phyloP scores from a whole-genome alignment of 169 alveolate species.

The Theileria annulata region DNA sequence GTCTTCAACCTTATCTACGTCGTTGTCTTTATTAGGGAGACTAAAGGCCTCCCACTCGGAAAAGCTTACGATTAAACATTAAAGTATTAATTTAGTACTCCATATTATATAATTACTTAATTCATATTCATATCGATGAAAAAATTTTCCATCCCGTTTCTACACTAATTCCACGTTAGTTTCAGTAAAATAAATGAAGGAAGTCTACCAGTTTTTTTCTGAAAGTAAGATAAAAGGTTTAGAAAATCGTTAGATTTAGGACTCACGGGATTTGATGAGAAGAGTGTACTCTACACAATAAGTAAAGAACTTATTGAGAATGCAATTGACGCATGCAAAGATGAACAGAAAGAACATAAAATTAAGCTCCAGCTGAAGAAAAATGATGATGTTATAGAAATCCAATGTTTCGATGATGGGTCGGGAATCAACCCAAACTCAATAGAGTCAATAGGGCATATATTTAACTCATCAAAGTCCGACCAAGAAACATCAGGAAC shows the following conservation, averaged over 20 bases:
- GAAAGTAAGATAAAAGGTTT: conserved; percentile 1
- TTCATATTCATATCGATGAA: not conserved
- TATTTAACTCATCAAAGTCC: conserved; percentile 30
- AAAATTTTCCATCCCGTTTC: not conserved
- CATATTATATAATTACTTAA: not conserved
- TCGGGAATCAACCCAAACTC: conserved; percentile 25
- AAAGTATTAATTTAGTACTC: not conserved
- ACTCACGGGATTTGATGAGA: conserved; percentile 31
- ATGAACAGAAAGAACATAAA: not conserved
- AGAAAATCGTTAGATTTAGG: conserved; percentile 7
- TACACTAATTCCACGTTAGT: not conserved
- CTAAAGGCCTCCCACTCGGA: conserved; percentile 81
- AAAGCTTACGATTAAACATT: conserved; percentile 41
- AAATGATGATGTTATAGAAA: conserved; percentile 11
- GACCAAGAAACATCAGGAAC: conserved; percentile 28
- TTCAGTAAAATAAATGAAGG: not conserved
- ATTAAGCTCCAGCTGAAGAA: conserved; percentile 5
- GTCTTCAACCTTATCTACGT: conserved; percentile 68
- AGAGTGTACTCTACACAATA: conserved; percentile 30
- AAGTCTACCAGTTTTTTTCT: conserved; percentile 12
- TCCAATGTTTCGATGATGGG: conserved; percentile 19
- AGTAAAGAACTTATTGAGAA: conserved; percentile 39
- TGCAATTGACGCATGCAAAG: conserved; percentile 40
- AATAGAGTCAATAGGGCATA: conserved; percentile 35
- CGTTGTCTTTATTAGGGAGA: conserved; percentile 76